These are phyloP conservation scores for Beverwykella pulmonaria DNA, from an alignment of 495 filamentous ascomycete species.

Conservation along the genomic window DNA sequence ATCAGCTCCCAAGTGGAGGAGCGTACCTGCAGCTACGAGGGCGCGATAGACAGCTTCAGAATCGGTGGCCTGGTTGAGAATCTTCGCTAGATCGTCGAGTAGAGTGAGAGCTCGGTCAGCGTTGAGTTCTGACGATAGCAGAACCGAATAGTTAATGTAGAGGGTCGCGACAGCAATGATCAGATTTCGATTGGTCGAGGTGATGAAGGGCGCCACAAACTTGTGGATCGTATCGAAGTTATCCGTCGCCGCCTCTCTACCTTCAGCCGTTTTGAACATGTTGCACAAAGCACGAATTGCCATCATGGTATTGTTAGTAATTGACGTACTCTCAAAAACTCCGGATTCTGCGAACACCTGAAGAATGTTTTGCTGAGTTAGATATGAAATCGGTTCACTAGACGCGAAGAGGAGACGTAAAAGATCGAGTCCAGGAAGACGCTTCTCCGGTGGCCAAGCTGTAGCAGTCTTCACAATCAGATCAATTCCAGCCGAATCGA, in stretches of 20 bases:
- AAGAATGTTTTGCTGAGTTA: conserved; percentile 55
- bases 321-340: conserved; percentile 57
- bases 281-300: conserved; percentile 81
- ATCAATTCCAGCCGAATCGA: conserved; percentile 54
- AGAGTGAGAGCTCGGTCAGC: conserved; percentile 62
- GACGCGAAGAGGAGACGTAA: conserved; percentile 76
- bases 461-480: conserved; percentile 69
- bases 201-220: conserved; percentile 43
- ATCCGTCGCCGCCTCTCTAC: conserved; percentile 62
- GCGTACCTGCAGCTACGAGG: conserved; percentile 80
- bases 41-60: conserved; percentile 81
- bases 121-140: conserved; percentile 50
- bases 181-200: conserved; percentile 73
- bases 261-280: conserved; percentile 74
- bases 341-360: conserved; percentile 55
- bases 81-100: conserved; percentile 63
- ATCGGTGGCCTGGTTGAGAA: conserved; percentile 68
- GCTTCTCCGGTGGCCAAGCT: conserved; percentile 73
- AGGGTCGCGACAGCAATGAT: conserved; percentile 79
- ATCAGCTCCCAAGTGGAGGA: conserved; percentile 60
- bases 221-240: conserved; percentile 56
- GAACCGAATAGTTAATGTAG: conserved; percentile 77
- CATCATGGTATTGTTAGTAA: conserved; percentile 82
- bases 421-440: conserved; percentile 83
- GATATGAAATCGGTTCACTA: conserved; percentile 61